Evolutionary conservation across 2,329 filamentous ascomycete species (phyloP), one percentile per base, ranked within the genome.

Genomic region (Mariannaea elegans): DNA sequence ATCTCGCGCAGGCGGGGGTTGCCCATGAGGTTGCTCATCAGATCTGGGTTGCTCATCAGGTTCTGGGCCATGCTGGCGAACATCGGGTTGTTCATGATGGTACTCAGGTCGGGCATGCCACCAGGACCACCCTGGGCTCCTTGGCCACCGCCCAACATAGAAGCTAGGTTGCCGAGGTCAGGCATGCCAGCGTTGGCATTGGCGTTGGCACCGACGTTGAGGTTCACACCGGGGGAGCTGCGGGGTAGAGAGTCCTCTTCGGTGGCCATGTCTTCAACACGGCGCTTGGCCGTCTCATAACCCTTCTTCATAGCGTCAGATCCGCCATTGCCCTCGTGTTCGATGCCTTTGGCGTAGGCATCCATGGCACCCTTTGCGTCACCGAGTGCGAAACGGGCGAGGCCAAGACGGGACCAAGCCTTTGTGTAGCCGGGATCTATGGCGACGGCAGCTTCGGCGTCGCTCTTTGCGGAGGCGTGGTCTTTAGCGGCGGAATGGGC

Each of bases 281-380:
- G 87, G 72, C 88, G 88, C 84, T 91, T 95, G 52, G 94, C 94
- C 14, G 95, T 98, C 85, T 98, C 94, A 74, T 87, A 95, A 18
- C 95, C 95, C 80, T 94, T 96, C 84, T 93, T 94, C 95, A 98
- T 98, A 61, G 94, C 93, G 14, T 98, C 94, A 68, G 92, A 96
- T 62, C 95, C 95, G 53, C 95, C 95, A 73, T 89, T 95, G 50
- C 95, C 94, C 78, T 99, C 95, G 65, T 93, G 87, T 75, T 97
- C 92, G 73, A 99, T 98, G 52, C 95, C 95, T 76, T 92, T 87
- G 78, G 90, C 82, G 80, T 99, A 99, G 16, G 95, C 95, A 71
- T 98, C 94, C 90, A 97, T 97, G 65, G 91, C 90, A 48, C 93
- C 95, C 78, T 90, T 89, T 56, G 93, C 90, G 73, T 99, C 94